Conservation (phyloP, 2,329 filamentous ascomycete species). For the Bipolaris victoriae region DNA sequence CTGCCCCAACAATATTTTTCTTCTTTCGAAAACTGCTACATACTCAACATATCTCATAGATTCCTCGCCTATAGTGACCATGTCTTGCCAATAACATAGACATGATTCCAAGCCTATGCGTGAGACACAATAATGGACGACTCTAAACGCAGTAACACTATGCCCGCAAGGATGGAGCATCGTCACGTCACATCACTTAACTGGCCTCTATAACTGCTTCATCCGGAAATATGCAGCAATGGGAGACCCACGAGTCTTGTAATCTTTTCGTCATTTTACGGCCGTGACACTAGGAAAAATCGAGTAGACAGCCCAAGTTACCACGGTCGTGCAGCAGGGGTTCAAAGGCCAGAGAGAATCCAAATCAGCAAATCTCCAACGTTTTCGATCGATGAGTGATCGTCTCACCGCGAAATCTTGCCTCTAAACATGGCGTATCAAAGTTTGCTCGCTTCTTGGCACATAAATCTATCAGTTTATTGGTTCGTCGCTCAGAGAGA, state of each 20-base stretch:
- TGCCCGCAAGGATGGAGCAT: conserved; percentile 15
- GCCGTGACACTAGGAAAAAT: conserved; percentile 1
- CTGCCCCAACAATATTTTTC: neutral
- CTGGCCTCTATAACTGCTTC: neutral
- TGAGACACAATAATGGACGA: conserved; percentile 20
- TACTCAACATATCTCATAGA: neutral
- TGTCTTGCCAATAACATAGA: neutral
- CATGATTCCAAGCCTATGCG: neutral
- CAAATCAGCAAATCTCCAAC: neutral
- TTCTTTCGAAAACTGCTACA: neutral
- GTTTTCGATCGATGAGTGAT: neutral
- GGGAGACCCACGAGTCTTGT: conserved; percentile 19
- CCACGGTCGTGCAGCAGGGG: conserved; percentile 3
- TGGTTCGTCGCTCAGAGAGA: neutral
- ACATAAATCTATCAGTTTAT: neutral
- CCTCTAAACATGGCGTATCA: conserved; percentile 1
- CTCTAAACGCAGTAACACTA: conserved; percentile 12
- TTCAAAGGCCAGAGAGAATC: conserved; percentile 2
- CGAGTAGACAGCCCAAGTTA: neutral
- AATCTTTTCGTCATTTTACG: conserved; percentile 20
- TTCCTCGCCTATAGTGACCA: neutral
- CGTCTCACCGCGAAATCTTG: conserved; percentile 6
- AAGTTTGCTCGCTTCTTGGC: conserved; percentile 22
- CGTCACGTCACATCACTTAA: conserved; percentile 8
- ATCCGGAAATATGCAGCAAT: conserved; percentile 4